Conservation (phyloP, 2,329 filamentous ascomycete genomes). For the Ceratocystis ficicola region DNA sequence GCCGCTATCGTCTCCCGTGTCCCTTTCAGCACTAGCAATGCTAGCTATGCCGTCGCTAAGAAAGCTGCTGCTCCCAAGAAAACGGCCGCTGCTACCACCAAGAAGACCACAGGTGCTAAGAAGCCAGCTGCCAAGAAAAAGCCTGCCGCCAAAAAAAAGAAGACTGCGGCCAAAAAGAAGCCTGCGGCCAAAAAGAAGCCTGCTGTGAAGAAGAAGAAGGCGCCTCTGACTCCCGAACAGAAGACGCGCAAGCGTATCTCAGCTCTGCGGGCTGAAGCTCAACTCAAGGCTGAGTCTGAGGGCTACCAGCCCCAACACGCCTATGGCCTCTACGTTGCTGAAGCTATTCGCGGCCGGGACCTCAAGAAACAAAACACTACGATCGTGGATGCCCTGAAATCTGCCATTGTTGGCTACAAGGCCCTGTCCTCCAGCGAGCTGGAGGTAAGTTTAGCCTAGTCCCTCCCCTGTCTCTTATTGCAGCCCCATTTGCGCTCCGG, state of each 20-base stretch:
- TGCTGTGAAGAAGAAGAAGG: constrained; percentile 27
- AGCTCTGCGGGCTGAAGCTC: neutral
- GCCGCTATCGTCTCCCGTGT: constrained; percentile 1
- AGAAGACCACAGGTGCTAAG: constrained; percentile 26
- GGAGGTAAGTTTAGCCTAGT: constrained; percentile 32
- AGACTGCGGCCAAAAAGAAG: constrained; percentile 25
- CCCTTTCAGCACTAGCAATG: constrained; percentile 12
- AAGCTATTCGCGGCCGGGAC: constrained; percentile 27
- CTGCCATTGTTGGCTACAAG: constrained; percentile 31
- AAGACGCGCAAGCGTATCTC: constrained; percentile 25
- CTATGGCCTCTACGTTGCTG: constrained; percentile 32
- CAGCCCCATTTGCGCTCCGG: neutral
- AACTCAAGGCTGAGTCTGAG: constrained; percentile 10
- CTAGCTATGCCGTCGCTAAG: neutral
- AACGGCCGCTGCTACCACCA: constrained; percentile 21
- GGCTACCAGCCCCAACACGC: constrained; percentile 25
- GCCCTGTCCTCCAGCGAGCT: constrained; percentile 32
- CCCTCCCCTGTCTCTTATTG: neutral
- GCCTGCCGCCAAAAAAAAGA: constrained; percentile 24
- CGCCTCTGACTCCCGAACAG: constrained; percentile 32
- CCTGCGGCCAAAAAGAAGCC: constrained; percentile 25
- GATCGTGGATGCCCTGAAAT: constrained; percentile 25
- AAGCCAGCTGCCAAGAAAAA: constrained; percentile 24
- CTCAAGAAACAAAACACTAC: constrained; percentile 4
- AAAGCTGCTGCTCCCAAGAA: constrained; percentile 11